Base-by-base conservation (phyloP, 2,329 filamentous ascomycete species). In the Chaetomiaceae sp. region DNA sequence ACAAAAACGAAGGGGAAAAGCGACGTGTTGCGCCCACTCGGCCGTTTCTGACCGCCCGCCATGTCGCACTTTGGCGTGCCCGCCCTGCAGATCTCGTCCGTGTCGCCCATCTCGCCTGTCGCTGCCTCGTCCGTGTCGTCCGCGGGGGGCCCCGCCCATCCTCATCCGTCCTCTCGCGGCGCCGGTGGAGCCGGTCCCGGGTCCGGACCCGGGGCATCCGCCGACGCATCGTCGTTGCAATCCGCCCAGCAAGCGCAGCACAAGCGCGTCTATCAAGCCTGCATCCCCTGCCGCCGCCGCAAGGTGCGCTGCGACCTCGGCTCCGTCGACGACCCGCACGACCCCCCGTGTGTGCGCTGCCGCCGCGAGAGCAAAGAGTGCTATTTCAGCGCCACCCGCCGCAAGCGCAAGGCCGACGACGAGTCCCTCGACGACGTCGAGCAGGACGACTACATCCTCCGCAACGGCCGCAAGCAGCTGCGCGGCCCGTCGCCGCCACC, bases 301-400 rank as follows among this genome's bases (percentile, higher is more conserved):
- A 83, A 83, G 65, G 79, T 84, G 21, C 75, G 80, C 53, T 83
- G 78, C 66, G 79, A 83, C 58, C 70, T 84, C 6, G 80, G 80
- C 51, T 86, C 85, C 63, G 92, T 97, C 65, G 93, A 97, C 71
- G 92, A 93, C 62, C 93, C 93, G 20, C 84, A 91, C 69, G 89
- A 95, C 62, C 92, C 92, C 49, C 93, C 93, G 2, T 99, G 93
- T 68, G 87, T 92, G 53, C 84, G 93, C 65, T 99, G 93, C 68
- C 86, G 90, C 47, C 85, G 93, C 60, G 93, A 99, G 74, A 89
- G 86, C 73, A 97, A 97, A 69, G 86, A 96, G 63, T 99, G 93
- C 74, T 95, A 86, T 77, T 99, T 99, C 75, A 95, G 90, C 56
- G 89, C 90, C 17, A 97, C 91, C 27, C 81, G 93, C 44, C 84